Base-by-base conservation (phyloP, 2,329 filamentous ascomycete genomes). In the Venturia oleaginea region DNA sequence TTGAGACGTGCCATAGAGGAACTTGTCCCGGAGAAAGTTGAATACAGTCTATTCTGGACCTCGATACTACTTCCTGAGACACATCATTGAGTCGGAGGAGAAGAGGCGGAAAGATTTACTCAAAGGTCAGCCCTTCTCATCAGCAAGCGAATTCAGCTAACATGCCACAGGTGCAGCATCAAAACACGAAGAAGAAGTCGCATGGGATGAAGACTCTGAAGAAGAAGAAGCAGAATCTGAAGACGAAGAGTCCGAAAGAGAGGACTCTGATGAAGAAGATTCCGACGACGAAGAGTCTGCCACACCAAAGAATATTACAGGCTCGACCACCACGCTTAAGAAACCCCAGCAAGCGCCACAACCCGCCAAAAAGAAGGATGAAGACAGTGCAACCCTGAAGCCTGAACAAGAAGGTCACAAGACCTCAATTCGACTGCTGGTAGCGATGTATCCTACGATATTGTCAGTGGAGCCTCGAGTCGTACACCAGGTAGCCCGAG, bases 381-480 rank as follows among this genome's bases (percentile, higher is more conserved):
- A 68, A 46, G 71, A 74, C 48, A 72, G 76, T 42, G 73, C 70
- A 61, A 75, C 76, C 17, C 73, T 78, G 61, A 80, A 74, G 68
- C 75, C 71, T 6, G 67, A 68, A 37, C 17, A 27, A 37, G 61
- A 57, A 61, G 43, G 65, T 67, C 54, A 65, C 54, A 66, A 69
- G 92, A 96, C 72, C 89, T 92, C 75, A 77, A 80, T 57, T 74
- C 75, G 74, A 55, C 62, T 15, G 62, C 62, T 8, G 94, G 94
- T 71, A 97, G 93, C 73, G 94, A 99, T 70, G 91, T 91, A 22
- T 96, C 92, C 78, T 99, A 99, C 75, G 94, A 99, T 74, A 83
- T 99, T 40, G 91, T 99, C 3, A 80, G 78, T 57, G 89, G 89
- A 8, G 87, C 88, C 7, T 32, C 65, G 6, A 81, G 86, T 57